Percentiles rank a stretch among this genome's conserved stretches.
phyloP scores from a whole-genome alignment of 129 eudicot species.

The Dittrichia graveolens region DNA sequence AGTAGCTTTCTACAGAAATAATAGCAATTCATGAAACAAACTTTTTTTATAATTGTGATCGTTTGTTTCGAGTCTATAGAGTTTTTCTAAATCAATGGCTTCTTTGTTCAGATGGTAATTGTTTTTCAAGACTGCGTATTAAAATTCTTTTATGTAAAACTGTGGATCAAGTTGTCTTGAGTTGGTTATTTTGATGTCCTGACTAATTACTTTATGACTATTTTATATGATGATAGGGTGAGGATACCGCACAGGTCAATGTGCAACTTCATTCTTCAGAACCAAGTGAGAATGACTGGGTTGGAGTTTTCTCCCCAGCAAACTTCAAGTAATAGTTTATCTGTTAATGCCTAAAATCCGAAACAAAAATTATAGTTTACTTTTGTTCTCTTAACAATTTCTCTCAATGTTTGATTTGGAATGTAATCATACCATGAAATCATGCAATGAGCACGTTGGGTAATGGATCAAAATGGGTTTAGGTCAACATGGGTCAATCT shows the following conservation, averaged over 20 bases:
- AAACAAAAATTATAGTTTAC: background rate
- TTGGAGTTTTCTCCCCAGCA: constrained; percentile 84
- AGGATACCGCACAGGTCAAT: constrained; percentile 54
- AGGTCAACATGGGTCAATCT: background rate
- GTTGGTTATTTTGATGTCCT: background rate
- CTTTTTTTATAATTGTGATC: too few relatives aligned
- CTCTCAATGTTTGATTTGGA: background rate
- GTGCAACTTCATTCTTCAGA: constrained; percentile 46
- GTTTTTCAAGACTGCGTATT: too few relatives aligned
- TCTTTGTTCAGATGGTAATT: too few relatives aligned
- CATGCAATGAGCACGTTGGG: background rate
- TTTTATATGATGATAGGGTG: constrained; percentile 48
- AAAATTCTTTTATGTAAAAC: background rate
- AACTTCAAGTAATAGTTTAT: constrained; percentile 51
- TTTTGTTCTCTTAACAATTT: background rate
- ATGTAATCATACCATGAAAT: background rate
- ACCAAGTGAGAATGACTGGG: constrained; percentile 70
- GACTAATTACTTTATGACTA: constrained; percentile 12
- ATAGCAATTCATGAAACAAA: too few relatives aligned
- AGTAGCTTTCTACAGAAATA: too few relatives aligned
- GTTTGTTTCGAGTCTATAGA: too few relatives aligned
- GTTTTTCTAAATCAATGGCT: too few relatives aligned
- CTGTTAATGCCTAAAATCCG: background rate
- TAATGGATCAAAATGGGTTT: background rate
- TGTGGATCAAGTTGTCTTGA: background rate